Evolutionary conservation across 352 stramenopile species (phyloP).

Genomic region (Globisporangium alternatum): DNA sequence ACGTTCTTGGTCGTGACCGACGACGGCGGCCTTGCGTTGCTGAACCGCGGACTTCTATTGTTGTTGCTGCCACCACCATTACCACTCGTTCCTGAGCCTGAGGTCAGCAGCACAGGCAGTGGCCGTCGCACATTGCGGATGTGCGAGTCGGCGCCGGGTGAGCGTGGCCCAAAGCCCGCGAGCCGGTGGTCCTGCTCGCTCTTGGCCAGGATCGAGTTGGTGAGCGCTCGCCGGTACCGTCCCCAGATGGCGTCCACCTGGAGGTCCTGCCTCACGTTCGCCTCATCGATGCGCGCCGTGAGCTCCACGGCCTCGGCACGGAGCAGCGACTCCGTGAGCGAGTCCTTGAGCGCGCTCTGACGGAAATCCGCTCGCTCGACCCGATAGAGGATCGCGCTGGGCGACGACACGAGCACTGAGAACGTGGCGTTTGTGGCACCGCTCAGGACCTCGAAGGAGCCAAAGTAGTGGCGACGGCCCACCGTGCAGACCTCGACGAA

Average conservation of each 20-base stretch:
- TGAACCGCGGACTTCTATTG: constrained; percentile 6
- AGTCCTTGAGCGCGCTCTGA: constrained; percentile 58
- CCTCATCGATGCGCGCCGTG: constrained; percentile 32
- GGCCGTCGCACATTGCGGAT: constrained; percentile 11
- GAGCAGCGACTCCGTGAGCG: constrained; percentile 41
- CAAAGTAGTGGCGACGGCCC: constrained; percentile 58
- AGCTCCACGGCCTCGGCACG: constrained; percentile 39
- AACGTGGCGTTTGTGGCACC: constrained; percentile 39
- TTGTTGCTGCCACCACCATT: background rate
- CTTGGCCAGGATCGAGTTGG: constrained; percentile 30
- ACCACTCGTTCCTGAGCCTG: background rate
- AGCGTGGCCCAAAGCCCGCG: constrained; percentile 37
- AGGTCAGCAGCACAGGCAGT: constrained; percentile 1
- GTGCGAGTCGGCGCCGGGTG: constrained; percentile 14
- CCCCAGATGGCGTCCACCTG: constrained; percentile 40
- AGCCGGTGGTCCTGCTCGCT: constrained; percentile 36
- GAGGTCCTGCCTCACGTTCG: constrained; percentile 48
- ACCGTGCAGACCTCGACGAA: constrained; percentile 62
- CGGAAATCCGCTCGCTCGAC: constrained; percentile 71
- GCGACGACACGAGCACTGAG: constrained; percentile 61
- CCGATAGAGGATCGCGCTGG: constrained; percentile 54
- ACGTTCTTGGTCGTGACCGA: background rate
- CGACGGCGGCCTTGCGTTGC: background rate
- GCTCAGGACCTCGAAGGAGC: constrained; percentile 48
- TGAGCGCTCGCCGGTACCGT: constrained; percentile 49